Evolutionary conservation across 2,329 filamentous ascomycete genomes (phyloP).

Genomic region (Aspergillus sergii): DNA sequence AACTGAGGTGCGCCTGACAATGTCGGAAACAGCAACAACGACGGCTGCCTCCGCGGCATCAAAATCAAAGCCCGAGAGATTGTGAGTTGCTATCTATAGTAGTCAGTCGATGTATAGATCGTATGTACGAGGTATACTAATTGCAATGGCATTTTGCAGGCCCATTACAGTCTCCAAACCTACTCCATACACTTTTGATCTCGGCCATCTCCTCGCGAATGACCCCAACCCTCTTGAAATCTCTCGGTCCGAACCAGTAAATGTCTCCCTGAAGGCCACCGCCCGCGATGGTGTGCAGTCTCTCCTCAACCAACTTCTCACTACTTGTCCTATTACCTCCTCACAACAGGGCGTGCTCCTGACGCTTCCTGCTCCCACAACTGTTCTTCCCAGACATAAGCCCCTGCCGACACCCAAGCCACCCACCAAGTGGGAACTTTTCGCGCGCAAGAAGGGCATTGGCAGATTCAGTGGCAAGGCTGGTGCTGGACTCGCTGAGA

Average conservation of each 20-base stretch:
- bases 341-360: constrained; percentile 71
- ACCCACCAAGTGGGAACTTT: constrained; percentile 92
- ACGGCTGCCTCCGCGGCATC: constrained; percentile 22
- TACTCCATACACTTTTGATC: constrained; percentile 89
- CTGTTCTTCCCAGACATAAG: constrained; percentile 84
- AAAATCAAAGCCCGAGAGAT: constrained; percentile 40
- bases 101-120: constrained; percentile 1
- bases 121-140: constrained; percentile 18
- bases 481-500: constrained; percentile 62
- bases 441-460: constrained; percentile 96
- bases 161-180: constrained; percentile 74
- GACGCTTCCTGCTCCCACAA: constrained; percentile 70
- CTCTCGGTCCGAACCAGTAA: constrained; percentile 54
- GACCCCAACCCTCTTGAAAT: constrained; percentile 81
- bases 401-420: constrained; percentile 79
- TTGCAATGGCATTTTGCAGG: constrained; percentile 22
- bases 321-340: constrained; percentile 77
- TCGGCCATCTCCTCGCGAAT: constrained; percentile 80
- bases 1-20: constrained; percentile 16
- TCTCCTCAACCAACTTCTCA: constrained; percentile 91
- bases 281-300: constrained; percentile 90
- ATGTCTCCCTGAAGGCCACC: constrained; percentile 69
- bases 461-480: constrained; percentile 72
- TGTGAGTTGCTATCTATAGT: constrained; percentile 35
- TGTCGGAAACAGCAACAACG: constrained; percentile 33